These are phyloP conservation scores for Eimeria tenella DNA, from an alignment of 169 alveolate genomes.

Conservation along the genomic window DNA sequence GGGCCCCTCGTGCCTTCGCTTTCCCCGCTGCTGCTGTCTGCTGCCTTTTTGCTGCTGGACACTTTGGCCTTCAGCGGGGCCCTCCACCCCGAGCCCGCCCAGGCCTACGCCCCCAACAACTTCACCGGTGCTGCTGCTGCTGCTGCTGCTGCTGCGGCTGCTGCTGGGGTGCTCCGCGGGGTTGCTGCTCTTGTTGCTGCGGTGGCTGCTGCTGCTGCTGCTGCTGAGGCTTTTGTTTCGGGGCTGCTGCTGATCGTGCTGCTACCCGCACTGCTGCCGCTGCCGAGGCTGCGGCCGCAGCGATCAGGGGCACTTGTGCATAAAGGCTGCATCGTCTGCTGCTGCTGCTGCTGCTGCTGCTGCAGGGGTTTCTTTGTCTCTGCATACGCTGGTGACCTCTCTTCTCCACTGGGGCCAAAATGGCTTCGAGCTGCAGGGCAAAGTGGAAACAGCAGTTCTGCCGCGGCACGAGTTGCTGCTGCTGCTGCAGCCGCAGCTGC, in stretches of 20 bases:
- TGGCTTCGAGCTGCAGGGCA: constrained; percentile 13
- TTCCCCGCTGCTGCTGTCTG: constrained; percentile 19
- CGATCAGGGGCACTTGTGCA: neutral
- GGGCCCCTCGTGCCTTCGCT: constrained; percentile 29
- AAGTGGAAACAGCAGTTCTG: constrained; percentile 31
- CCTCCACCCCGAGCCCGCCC: neutral
- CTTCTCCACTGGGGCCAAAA: neutral
- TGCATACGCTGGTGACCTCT: constrained; percentile 12
- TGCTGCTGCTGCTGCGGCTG: neutral
- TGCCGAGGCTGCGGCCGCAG: neutral
- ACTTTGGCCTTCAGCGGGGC: neutral
- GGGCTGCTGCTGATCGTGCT: neutral
- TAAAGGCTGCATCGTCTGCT: neutral
- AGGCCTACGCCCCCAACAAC: neutral
- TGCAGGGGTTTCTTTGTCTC: constrained; percentile 53
- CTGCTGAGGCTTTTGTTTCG: neutral
- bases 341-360: constrained; percentile 23
- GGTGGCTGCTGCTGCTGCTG: neutral
- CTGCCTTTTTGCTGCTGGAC: constrained; percentile 14
- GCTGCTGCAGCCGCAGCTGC: constrained; percentile 61
- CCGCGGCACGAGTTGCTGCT: constrained; percentile 43
- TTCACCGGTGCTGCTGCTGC: constrained; percentile 18
- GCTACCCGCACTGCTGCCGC: neutral
- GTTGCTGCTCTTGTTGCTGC: neutral
- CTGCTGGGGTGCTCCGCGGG: neutral